Conservation (phyloP, 306 rosid genomes). For the Corylus avellana region DNA sequence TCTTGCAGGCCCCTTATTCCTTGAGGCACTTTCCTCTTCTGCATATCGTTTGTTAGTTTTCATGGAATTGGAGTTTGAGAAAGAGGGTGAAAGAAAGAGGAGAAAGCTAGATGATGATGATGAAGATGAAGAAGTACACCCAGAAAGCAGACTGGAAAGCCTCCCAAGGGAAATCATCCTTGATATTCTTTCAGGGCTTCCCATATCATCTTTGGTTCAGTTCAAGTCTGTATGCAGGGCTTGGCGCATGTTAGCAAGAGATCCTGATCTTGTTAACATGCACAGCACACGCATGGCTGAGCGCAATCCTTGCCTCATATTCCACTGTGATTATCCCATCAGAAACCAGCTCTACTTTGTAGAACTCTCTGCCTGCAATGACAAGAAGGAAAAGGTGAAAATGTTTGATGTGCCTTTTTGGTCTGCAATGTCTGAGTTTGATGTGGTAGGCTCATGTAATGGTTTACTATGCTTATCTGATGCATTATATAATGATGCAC, state of each 20-base stretch:
- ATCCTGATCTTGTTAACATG: conserved; percentile 12
- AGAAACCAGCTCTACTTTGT: conserved; percentile 39
- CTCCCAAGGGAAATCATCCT: conserved; percentile 27
- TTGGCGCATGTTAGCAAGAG: conserved; percentile 28
- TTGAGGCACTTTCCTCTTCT: background rate
- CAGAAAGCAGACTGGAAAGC: conserved; percentile 16
- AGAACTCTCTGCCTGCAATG: conserved; percentile 15
- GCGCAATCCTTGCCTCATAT: conserved; percentile 31
- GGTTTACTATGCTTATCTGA: conserved; percentile 45
- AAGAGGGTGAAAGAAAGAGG: conserved; percentile 17
- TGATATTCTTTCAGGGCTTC: conserved; percentile 32
- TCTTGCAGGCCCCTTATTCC: background rate
- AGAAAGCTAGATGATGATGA: conserved; percentile 16
- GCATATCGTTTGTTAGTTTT: background rate
- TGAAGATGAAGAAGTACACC: background rate
- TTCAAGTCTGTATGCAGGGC: conserved; percentile 34
- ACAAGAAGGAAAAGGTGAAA: conserved; percentile 7
- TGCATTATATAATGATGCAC: conserved; percentile 28
- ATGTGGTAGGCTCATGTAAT: conserved; percentile 37
- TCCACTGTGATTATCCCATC: conserved; percentile 45
- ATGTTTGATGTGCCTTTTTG: conserved; percentile 33
- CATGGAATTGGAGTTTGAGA: conserved; percentile 27
- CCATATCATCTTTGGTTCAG: conserved; percentile 36
- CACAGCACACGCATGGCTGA: conserved; percentile 2
- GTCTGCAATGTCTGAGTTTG: conserved; percentile 39